Percentiles rank a stretch among this genome's conserved stretches.
These are phyloP conservation scores for Plasmodium berghei DNA, from an alignment of 169 alveolate species.

Conservation along the genomic window DNA sequence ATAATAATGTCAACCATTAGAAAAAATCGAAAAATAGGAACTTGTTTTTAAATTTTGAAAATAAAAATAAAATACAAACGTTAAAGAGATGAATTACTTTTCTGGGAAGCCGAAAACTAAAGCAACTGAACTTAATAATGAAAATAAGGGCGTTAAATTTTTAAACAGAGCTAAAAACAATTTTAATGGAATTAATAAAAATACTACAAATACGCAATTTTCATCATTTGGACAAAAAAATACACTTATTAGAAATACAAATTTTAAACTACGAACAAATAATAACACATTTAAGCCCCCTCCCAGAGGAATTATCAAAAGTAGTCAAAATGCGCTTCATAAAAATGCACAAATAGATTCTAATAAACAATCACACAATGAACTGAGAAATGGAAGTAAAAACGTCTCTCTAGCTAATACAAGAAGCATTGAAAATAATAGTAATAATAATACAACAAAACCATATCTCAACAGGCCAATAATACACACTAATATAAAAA, in stretches of 20 bases:
- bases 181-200: slow-evolving; percentile 24
- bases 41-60: slow-evolving; percentile 5
- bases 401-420: slow-evolving; percentile 1
- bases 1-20: slow-evolving; percentile 14
- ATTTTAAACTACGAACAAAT: slow-evolving; percentile 26
- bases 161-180: slow-evolving; percentile 42
- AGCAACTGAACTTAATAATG: slow-evolving; percentile 42
- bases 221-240: slow-evolving; percentile 15
- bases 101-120: slow-evolving; percentile 48
- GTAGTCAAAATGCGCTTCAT: slow-evolving; percentile 21
- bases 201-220: neutral
- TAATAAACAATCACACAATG: slow-evolving; percentile 9
- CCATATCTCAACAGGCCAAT: slow-evolving; percentile 4
- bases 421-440: neutral
- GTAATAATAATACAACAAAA: slow-evolving; percentile 4
- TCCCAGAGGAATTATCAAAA: slow-evolving; percentile 29
- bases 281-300: slow-evolving; percentile 37
- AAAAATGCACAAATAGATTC: slow-evolving; percentile 6
- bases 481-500: neutral
- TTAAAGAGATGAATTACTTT: slow-evolving; percentile 44
- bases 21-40: neutral
- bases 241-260: slow-evolving; percentile 22
- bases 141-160: slow-evolving; percentile 62
- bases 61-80: slow-evolving; percentile 8
- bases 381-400: slow-evolving; percentile 14